These are phyloP conservation scores for Cephalotrichum gorgonifer DNA, from an alignment of 2,329 filamentous ascomycete species.

Conservation along the genomic window DNA sequence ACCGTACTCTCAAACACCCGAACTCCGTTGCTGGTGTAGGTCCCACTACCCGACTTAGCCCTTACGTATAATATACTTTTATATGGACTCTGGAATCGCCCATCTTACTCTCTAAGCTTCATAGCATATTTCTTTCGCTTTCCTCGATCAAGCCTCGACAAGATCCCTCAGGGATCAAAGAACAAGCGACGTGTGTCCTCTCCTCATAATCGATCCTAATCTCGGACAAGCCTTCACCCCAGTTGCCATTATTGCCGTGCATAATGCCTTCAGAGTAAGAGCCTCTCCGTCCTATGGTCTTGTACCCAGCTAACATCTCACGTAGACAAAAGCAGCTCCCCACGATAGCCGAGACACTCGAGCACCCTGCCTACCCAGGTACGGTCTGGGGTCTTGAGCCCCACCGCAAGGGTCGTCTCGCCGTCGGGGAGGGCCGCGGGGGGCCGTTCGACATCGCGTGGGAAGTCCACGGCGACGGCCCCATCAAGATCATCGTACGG, in stretches of 20 bases:
- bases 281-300: background rate
- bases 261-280: background rate
- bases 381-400: slow-evolving; percentile 62
- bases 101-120: too few relatives aligned
- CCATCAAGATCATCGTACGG: slow-evolving; percentile 63
- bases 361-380: slow-evolving; percentile 56
- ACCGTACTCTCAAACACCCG: too few relatives aligned
- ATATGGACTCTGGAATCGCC: too few relatives aligned
- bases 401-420: slow-evolving; percentile 45
- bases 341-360: slow-evolving; percentile 46
- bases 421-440: slow-evolving; percentile 59
- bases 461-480: slow-evolving; percentile 69
- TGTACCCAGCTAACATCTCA: background rate
- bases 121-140: too few relatives aligned
- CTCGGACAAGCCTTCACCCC: too few relatives aligned
- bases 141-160: too few relatives aligned
- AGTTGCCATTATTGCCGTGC: too few relatives aligned
- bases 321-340: slow-evolving; percentile 16
- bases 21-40: too few relatives aligned
- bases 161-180: too few relatives aligned
- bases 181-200: background rate
- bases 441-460: slow-evolving; percentile 69
- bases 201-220: background rate
- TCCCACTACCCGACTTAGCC: too few relatives aligned
- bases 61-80: too few relatives aligned